Evolutionary conservation across 345 rosid genomes (phyloP), one percentile per base, ranked within the genome.

Genomic region (Eucalyptus sp.): DNA sequence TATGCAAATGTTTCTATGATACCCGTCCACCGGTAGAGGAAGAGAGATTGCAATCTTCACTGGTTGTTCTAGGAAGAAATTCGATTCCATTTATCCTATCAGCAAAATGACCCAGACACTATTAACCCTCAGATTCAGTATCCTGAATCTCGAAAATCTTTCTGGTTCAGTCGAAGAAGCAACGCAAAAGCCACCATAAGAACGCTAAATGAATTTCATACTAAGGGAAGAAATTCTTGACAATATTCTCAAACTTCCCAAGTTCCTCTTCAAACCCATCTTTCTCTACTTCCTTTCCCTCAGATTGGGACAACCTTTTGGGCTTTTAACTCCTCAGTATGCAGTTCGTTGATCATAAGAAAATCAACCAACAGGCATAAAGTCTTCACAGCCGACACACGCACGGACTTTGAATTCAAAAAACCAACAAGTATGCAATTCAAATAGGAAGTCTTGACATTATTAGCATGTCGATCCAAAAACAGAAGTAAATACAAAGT

Each of bases 161-260:
- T 94, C 97, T 88, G 93, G 90, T 88, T 95, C 98, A 94, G 94
- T 94, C 44, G 92, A 91, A 86, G 94, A 58, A 79, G 80, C 98
- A 33, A 33, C 5, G 81, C 81, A 71, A 71, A 29, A 27, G 25
- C 81, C 81, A 3, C 81, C 44, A 10, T 33, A 33, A 71, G 81
- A 41, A 41, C 24, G 83, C 48, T 76, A 76, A 76, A 41, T 41
- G 48, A 37, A 41, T 44, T 37, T 41, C 48, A 20, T 10, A 20
- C 48, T 11, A 41, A 41, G 48, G 83, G 48, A 76, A 76, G 83
- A 37, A 27, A 37, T 43, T 10, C 48, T 71, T 18, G 46, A 37
- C 83, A 76, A 76, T 76, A 76, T 76, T 76, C 83, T 76, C 48
- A 37, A 20, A 76, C 27, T 76, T 76, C 83, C 48, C 48, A 76